These are phyloP conservation scores for Nakaseomyces sp. DNA, from an alignment of 1,139 yeast genomes.

Conservation along the genomic window DNA sequence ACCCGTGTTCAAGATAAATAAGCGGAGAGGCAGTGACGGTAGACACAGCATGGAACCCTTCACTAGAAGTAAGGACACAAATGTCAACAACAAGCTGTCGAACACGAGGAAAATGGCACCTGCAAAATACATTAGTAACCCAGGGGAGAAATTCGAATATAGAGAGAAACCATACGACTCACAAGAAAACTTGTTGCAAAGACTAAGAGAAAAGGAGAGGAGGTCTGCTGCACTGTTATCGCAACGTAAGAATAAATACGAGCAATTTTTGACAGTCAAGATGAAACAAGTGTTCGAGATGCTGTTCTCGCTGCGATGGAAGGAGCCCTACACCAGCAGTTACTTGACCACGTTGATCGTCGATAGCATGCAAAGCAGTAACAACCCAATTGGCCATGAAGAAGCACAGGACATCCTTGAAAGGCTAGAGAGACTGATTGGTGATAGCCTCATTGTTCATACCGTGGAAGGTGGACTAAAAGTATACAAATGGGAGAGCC, in stretches of 20 bases:
- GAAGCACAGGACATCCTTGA: constrained; percentile 30
- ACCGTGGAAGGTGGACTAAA: constrained; percentile 23
- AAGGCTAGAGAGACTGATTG: constrained; percentile 17
- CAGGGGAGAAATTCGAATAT: constrained; percentile 14
- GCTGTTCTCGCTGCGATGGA: constrained; percentile 21
- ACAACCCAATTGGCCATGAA: constrained; percentile 28
- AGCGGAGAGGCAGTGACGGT: constrained; percentile 15
- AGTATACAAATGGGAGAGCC: constrained; percentile 24
- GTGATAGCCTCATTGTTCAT: constrained; percentile 16
- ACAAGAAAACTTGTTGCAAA: constrained; percentile 20
- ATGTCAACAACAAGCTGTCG: neutral
- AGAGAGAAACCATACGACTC: constrained; percentile 17
- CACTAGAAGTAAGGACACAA: neutral
- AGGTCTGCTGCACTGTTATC: constrained; percentile 22
- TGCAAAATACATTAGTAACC: constrained; percentile 14
- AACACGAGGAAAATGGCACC: constrained; percentile 3
- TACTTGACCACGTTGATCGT: constrained; percentile 26
- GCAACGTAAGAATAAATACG: constrained; percentile 32
- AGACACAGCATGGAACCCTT: constrained; percentile 9
- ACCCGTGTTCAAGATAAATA: constrained; percentile 18
- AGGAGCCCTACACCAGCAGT: constrained; percentile 30
- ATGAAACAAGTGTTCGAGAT: constrained; percentile 33
- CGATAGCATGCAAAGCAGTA: constrained; percentile 30
- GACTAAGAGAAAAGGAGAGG: constrained; percentile 26
- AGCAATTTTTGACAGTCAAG: constrained; percentile 37